A percentile compares a stretch with the other conserved stretches of the same genome.
phyloP scores from a whole-genome alignment of 2,329 filamentous ascomycete species.

The Chaetomiaceae sp. region DNA sequence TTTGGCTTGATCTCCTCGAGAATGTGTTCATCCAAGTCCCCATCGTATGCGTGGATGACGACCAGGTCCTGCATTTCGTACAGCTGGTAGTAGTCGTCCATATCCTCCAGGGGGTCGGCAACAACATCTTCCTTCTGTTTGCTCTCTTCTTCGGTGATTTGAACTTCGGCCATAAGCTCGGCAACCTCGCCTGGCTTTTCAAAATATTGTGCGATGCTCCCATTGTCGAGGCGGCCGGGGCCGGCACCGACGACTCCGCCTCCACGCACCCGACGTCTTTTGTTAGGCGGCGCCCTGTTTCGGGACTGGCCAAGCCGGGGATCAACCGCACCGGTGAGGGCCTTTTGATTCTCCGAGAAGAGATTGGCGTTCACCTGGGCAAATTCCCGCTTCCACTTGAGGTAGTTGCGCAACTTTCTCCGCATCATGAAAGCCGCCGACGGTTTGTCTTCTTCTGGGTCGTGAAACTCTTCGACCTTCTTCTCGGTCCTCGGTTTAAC shows the following conservation, averaged over 20 bases:
- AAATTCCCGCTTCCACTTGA: conserved; percentile 88
- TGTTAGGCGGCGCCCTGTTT: conserved; percentile 68
- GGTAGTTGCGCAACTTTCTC: conserved; percentile 76
- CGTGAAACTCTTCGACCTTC: conserved; percentile 42
- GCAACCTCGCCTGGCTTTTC: conserved; percentile 81
- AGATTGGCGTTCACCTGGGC: conserved; percentile 75
- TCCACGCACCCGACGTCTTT: conserved; percentile 77
- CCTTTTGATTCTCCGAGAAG: conserved; percentile 75
- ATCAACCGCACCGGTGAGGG: conserved; percentile 62
- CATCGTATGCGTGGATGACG: conserved; percentile 88
- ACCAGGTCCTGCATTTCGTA: conserved; percentile 89
- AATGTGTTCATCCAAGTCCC: conserved; percentile 93
- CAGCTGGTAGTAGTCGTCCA: conserved; percentile 87
- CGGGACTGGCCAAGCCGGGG: conserved; percentile 43
- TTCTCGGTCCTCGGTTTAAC: conserved; percentile 53
- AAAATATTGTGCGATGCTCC: conserved; percentile 70
- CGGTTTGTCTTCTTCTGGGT: conserved; percentile 53
- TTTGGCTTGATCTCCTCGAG: conserved; percentile 88
- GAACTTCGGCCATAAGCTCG: conserved; percentile 74
- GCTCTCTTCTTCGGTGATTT: conserved; percentile 72
- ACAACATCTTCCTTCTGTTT: conserved; percentile 69
- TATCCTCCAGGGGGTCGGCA: conserved; percentile 77
- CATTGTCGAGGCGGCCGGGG: conserved; percentile 62
- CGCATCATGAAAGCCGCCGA: conserved; percentile 89
- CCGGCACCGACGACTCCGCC: conserved; percentile 59